Evolutionary conservation across 108 stramenopile genomes (phyloP), one percentile per base, ranked within the genome.

Genomic region (Conticribra guillardii): DNA sequence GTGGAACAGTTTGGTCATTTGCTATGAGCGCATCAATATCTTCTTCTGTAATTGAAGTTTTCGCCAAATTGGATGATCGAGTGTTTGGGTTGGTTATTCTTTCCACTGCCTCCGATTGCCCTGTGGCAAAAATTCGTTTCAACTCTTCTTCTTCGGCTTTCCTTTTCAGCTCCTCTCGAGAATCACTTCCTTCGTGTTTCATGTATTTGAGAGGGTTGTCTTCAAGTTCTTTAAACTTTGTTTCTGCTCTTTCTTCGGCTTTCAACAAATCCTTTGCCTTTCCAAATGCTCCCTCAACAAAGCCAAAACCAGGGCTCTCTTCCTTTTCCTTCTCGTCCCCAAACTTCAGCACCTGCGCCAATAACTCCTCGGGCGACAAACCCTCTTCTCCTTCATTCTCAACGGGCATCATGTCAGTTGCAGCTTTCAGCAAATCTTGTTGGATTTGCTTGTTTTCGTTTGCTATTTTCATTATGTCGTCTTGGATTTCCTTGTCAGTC

Each of bases 241-340:
- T 52, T 21, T 74, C 71, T 27, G 30, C 78, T 32, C 31, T 79
- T 61, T 64, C 67, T 23, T 52, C 82, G 24, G 46, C 82, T 61
- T 51, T 81, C 53, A 90, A 47, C 15, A 93, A 37, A 29, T 87
- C 87, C 58, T 89, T 94, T 26, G 93, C 90, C 69, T 92, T 85
- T 49, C 85, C 82, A 51, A 91, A 87, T 32, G 93, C 93, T 17
- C 87, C 93, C 53, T 74, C 83, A 1, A 86, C 93, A 76, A 94
- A 94, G 1, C 93, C 93, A 62, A 29, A 47, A 4, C 90, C 93
- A 21, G 72, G 56, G 51, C 70, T 72, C 19, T 87, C 63, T 60
- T 88, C 85, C 54, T 85, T 82, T 32, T 85, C 79, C 63, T 88
- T 76, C 66, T 85, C 79, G 19, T 91, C 89, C 2, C 87, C 93